phyloP scores from a whole-genome alignment of 257 asterid species.

The Solanum sparsipilum region DNA sequence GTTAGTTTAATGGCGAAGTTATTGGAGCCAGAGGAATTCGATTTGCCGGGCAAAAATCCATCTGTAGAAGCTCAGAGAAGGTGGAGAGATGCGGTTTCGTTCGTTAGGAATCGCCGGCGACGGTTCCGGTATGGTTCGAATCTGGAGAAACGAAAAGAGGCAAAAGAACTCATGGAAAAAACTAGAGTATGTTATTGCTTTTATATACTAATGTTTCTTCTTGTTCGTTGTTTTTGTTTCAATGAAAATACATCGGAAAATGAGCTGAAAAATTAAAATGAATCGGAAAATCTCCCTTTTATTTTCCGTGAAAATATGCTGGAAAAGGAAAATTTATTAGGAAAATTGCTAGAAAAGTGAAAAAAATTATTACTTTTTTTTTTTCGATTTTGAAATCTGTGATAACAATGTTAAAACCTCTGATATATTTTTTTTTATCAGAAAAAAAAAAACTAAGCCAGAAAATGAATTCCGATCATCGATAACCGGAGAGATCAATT shows the following conservation, averaged over 20 bases:
- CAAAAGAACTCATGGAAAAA: constrained; percentile 43
- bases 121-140: constrained; percentile 71
- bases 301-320: background rate
- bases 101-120: constrained; percentile 66
- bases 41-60: constrained; percentile 40
- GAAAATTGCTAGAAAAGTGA: background rate
- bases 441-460: background rate
- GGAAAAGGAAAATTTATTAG: background rate
- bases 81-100: constrained; percentile 71
- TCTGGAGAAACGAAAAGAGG: constrained; percentile 59
- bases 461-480: background rate
- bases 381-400: background rate
- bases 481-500: background rate
- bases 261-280: background rate
- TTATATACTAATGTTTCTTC: background rate
- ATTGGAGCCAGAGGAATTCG: constrained; percentile 45
- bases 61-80: constrained; percentile 47
- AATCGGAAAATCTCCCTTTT: background rate
- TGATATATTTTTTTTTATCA: background rate
- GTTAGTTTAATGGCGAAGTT: background rate
- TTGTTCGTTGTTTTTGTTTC: background rate
- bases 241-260: background rate
- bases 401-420: background rate
- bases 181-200: constrained; percentile 42
- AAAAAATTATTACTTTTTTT: background rate